Evolutionary conservation across 495 filamentous ascomycete species (phyloP).

Genomic region (Penicillium roqueforti): DNA sequence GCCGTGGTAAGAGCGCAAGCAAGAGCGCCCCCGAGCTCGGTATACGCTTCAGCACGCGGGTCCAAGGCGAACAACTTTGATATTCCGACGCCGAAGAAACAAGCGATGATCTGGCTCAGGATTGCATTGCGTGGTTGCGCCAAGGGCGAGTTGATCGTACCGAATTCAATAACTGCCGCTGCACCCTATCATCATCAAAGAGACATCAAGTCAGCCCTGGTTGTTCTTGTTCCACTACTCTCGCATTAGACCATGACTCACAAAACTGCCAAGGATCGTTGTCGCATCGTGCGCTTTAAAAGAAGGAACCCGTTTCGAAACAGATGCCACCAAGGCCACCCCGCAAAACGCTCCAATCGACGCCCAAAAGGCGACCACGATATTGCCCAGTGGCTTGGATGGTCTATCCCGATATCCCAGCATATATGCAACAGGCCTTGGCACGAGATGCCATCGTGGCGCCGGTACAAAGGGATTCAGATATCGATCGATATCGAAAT

Average conservation of each 20-base stretch:
- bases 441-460: conserved; percentile 38
- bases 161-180: conserved; percentile 71
- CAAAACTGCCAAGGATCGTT: conserved; percentile 41
- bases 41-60: conserved; percentile 38
- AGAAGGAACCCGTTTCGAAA: conserved; percentile 36
- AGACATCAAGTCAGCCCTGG: background rate
- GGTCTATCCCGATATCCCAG: conserved; percentile 36
- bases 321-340: conserved; percentile 38
- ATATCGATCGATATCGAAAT: conserved; percentile 64
- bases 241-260: conserved; percentile 21
- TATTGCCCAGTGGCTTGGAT: conserved; percentile 32
- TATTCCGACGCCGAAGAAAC: conserved; percentile 61
- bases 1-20: conserved; percentile 64
- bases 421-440: conserved; percentile 37
- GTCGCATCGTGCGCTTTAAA: conserved; percentile 37
- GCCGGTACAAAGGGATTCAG: conserved; percentile 59
- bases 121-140: conserved; percentile 78
- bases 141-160: conserved; percentile 73
- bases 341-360: conserved; percentile 44
- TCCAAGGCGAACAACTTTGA: conserved; percentile 69
- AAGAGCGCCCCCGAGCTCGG: conserved; percentile 66
- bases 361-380: conserved; percentile 40
- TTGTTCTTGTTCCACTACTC: background rate
- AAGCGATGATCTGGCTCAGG: conserved; percentile 65
- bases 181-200: conserved; percentile 52